Evolutionary conservation across 2,329 filamentous ascomycete genomes (phyloP).

Genomic region (Simplicillium sp.): DNA sequence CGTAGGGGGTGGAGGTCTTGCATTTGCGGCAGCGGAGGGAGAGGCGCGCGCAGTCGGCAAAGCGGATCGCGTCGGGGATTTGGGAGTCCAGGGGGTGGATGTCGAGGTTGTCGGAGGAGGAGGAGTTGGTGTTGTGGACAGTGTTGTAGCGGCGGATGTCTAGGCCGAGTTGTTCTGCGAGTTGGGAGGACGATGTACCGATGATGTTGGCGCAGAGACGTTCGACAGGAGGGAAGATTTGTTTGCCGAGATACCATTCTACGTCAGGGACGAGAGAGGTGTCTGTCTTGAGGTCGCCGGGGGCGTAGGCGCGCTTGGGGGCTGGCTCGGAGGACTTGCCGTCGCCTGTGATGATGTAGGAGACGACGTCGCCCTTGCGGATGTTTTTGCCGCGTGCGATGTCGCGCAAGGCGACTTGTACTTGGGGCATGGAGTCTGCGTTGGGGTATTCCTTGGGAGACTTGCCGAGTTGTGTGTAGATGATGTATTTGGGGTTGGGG

Average conservation of each 20-base stretch:
- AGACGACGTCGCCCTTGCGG: conserved; percentile 90
- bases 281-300: conserved; percentile 72
- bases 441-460: conserved; percentile 90
- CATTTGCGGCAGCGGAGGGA: conserved; percentile 74
- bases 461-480: conserved; percentile 96
- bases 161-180: conserved; percentile 89
- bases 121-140: conserved; percentile 33
- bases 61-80: conserved; percentile 84
- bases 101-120: conserved; percentile 51
- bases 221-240: conserved; percentile 96
- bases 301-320: conserved; percentile 81
- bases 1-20: conserved; percentile 62
- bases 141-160: conserved; percentile 76
- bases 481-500: conserved; percentile 82
- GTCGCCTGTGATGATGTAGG: conserved; percentile 84
- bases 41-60: conserved; percentile 70
- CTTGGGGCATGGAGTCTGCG: conserved; percentile 89
- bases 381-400: conserved; percentile 78
- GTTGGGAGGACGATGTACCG: conserved; percentile 79
- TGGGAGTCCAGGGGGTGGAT: conserved; percentile 91
- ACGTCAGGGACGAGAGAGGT: conserved; percentile 74
- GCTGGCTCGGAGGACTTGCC: conserved; percentile 56
- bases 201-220: conserved; percentile 93
- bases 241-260: conserved; percentile 98
- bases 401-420: conserved; percentile 87